Base-by-base conservation (phyloP, 371 early-diverging fungal genomes). In the Rhizopus delemar region DNA sequence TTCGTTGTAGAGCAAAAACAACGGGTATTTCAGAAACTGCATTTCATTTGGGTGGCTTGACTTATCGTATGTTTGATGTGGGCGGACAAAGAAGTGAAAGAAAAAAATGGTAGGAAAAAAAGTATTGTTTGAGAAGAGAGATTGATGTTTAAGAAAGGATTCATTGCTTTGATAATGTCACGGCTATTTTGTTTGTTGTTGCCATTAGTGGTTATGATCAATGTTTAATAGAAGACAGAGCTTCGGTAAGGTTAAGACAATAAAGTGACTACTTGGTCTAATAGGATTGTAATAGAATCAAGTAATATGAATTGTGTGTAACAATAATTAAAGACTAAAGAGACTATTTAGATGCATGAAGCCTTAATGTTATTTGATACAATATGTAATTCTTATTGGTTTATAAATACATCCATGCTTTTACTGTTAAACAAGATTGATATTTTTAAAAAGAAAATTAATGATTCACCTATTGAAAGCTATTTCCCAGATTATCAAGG, bases 361-460 rank as follows among this genome's bases (percentile, higher is more conserved):
- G 93, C 95, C 3, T 75, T 96, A 56, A 93, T 93, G 68, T 78
- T 97, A 36, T 97, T 96, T 69, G 94, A 95, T 75, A 92, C 93
- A 33, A 93, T 95, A 62, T 94, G 95, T 78, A 97, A 97, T 73
- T 90, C 91, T 12, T 83, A 88, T 67, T 96, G 97, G 96, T 95
- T 97, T 72, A 80, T 82, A 41, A 84, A 91, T 49, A 96, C 95
- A 3, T 91, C 93, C n/a, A 92, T 96, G 74, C 95, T 97, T 61
- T 80, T 97, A 48, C 94, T 97, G 72, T 70, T 97, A 58, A 97
- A 97, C 86, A 97, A 97, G 80, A 92, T 95, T 52, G 98, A 97
- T 70, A 83, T 96, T 15, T 94, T 97, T 80, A 87, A 85, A 65
- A 82, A 86, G 54, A 97, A 96, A 75, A 83, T 97, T 29, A 66